Percentiles rank a stretch among this genome's conserved stretches.
These are phyloP conservation scores for Lippia alba DNA, from an alignment of 305 asterid genomes.

Conservation along the genomic window DNA sequence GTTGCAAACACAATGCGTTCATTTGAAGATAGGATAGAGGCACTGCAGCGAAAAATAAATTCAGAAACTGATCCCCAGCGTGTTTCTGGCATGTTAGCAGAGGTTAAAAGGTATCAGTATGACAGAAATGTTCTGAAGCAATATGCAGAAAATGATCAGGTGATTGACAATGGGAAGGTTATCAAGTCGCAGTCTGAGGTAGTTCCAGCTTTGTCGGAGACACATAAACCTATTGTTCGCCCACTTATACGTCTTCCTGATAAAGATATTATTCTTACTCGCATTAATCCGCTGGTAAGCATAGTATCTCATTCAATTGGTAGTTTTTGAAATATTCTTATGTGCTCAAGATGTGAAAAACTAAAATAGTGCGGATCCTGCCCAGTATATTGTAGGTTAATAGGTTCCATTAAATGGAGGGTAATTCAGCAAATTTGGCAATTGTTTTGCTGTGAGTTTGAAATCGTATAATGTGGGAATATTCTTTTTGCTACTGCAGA, in stretches of 20 bases:
- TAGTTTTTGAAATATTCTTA: conserved; percentile 5
- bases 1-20: conserved; percentile 98
- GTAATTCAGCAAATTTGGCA: conserved; percentile 17
- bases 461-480: conserved; percentile 18
- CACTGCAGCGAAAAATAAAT: conserved; percentile 76
- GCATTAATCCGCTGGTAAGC: conserved; percentile 84
- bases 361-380: background rate
- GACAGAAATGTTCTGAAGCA: conserved; percentile 87
- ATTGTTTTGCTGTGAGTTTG: background rate
- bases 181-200: conserved; percentile 86
- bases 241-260: conserved; percentile 90
- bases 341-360: background rate
- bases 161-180: conserved; percentile 82
- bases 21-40: conserved; percentile 91
- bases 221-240: conserved; percentile 84
- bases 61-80: conserved; percentile 87
- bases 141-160: conserved; percentile 92
- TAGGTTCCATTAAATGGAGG: conserved; percentile 2
- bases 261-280: conserved; percentile 89
- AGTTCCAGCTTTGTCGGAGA: conserved; percentile 80
- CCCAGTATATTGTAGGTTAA: background rate
- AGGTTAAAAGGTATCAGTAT: conserved; percentile 88
- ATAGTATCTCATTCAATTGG: conserved; percentile 1
- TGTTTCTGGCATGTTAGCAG: conserved; percentile 74
- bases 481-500: conserved; percentile 51